Percentiles rank a stretch among this genome's conserved stretches.
Evolutionary conservation across 2,329 filamentous ascomycete species (phyloP).

Genomic region (Zymoseptoria pseudotritici): DNA sequence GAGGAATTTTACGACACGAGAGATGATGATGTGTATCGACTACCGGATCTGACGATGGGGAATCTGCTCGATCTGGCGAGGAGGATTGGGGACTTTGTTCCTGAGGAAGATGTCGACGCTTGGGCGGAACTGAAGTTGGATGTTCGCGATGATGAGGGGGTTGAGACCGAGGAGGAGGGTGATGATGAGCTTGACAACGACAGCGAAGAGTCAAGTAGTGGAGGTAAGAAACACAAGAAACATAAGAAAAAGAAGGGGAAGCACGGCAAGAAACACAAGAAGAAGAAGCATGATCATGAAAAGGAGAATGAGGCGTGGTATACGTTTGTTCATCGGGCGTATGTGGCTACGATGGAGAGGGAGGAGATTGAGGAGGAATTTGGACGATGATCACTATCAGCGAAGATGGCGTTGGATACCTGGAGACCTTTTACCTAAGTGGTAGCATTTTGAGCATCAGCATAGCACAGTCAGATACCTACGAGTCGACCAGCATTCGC

Average conservation of each 20-base stretch:
- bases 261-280: conserved; percentile 29
- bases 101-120: conserved; percentile 21
- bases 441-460: too few relatives aligned
- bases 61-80: conserved; percentile 74
- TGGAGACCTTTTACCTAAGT: too few relatives aligned
- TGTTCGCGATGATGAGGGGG: conserved; percentile 26
- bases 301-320: conserved; percentile 63
- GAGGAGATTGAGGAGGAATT: conserved; percentile 52
- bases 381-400: conserved; percentile 16
- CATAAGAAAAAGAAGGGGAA: conserved; percentile 21
- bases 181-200: conserved; percentile 16
- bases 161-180: conserved; percentile 13
- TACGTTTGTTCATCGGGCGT: conserved; percentile 69
- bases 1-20: conserved; percentile 83
- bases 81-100: conserved; percentile 57
- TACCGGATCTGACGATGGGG: conserved; percentile 76
- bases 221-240: conserved; percentile 19
- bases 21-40: conserved; percentile 63
- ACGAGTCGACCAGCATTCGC: too few relatives aligned
- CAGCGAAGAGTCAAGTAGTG: conserved; percentile 18
- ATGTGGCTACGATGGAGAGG: conserved; percentile 63
- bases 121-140: conserved; percentile 11
- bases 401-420: not conserved
- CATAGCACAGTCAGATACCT: too few relatives aligned
- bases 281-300: conserved; percentile 36